A percentile compares a stretch with the other conserved stretches of the same genome.
Evolutionary conservation across 2,329 filamentous ascomycete genomes (phyloP).

Genomic region (Xylaria sp.): DNA sequence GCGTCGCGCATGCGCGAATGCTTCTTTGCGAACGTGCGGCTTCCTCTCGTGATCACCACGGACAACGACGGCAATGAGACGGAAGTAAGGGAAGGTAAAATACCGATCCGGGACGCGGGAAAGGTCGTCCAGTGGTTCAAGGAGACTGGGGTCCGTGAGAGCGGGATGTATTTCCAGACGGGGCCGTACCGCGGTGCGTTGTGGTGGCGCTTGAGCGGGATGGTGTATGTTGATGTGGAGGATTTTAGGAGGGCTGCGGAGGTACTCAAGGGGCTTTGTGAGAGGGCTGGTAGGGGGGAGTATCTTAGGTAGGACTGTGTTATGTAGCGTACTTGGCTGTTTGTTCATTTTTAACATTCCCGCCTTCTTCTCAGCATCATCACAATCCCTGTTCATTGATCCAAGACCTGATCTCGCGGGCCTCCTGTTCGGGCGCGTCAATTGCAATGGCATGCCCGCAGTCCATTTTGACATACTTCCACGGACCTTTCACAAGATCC

Average conservation of each 20-base stretch:
- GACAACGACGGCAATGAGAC: neutral
- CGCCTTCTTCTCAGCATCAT: neutral
- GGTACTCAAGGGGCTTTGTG: slow-evolving; percentile 46
- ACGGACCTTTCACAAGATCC: slow-evolving; percentile 15
- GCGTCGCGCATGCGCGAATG: slow-evolving; percentile 57
- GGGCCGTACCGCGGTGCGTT: slow-evolving; percentile 64
- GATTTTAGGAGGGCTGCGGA: slow-evolving; percentile 61
- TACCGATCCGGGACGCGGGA: slow-evolving; percentile 50
- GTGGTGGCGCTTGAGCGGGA: slow-evolving; percentile 72
- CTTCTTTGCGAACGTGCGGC: slow-evolving; percentile 66
- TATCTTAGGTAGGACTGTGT: slow-evolving; percentile 22
- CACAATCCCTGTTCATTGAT: neutral
- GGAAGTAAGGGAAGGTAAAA: slow-evolving; percentile 4
- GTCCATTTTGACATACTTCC: slow-evolving; percentile 32
- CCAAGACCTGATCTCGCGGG: slow-evolving; percentile 17
- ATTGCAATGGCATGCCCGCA: slow-evolving; percentile 27
- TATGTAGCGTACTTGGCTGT: neutral
- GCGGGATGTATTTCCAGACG: slow-evolving; percentile 68
- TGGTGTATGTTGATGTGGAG: slow-evolving; percentile 71
- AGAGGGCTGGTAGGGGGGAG: slow-evolving; percentile 58
- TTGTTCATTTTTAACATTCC: neutral
- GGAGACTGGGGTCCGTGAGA: slow-evolving; percentile 52
- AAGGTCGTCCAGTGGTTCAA: slow-evolving; percentile 60
- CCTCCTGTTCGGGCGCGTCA: slow-evolving; percentile 16
- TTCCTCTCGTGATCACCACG: slow-evolving; percentile 56